These are phyloP conservation scores for Colletotrichum cereale DNA, from an alignment of 2,329 filamentous ascomycete species.

Conservation along the genomic window DNA sequence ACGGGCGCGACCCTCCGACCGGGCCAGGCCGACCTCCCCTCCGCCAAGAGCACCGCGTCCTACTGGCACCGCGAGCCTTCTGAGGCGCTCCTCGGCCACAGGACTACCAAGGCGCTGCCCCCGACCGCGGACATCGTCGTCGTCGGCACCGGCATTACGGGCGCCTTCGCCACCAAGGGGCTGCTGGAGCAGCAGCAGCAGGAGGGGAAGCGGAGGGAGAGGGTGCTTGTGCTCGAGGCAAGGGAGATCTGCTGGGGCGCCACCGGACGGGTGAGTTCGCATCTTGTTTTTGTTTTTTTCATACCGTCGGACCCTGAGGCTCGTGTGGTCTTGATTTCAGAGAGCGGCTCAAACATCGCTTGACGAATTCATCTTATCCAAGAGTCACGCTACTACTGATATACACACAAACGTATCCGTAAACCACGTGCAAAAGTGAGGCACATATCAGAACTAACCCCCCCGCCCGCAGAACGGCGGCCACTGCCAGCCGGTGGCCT, in stretches of 20 bases:
- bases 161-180: constrained; percentile 76
- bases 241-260: constrained; percentile 85
- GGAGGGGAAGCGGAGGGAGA: constrained; percentile 56
- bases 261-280: constrained; percentile 76
- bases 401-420: neutral
- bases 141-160: constrained; percentile 82
- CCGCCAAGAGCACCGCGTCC: constrained; percentile 70
- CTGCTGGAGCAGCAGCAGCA: constrained; percentile 58
- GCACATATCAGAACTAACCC: neutral
- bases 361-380: neutral
- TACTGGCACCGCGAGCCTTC: constrained; percentile 83
- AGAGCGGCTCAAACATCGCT: neutral
- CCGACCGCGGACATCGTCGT: constrained; percentile 75
- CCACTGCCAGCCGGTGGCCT: constrained; percentile 81
- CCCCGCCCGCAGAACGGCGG: constrained; percentile 70
- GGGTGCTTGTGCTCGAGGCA: constrained; percentile 81
- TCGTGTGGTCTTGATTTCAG: constrained; percentile 11
- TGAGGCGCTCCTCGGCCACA: constrained; percentile 72
- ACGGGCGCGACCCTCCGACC: constrained; percentile 47
- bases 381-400: neutral
- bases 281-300: constrained; percentile 4
- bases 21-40: constrained; percentile 69
- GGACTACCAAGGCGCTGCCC: constrained; percentile 74
- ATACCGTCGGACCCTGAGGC: neutral
- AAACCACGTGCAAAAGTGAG: neutral